Evolutionary conservation across 164 flowering plant genomes (phyloP).

Genomic region (Tinospora cordifolia): DNA sequence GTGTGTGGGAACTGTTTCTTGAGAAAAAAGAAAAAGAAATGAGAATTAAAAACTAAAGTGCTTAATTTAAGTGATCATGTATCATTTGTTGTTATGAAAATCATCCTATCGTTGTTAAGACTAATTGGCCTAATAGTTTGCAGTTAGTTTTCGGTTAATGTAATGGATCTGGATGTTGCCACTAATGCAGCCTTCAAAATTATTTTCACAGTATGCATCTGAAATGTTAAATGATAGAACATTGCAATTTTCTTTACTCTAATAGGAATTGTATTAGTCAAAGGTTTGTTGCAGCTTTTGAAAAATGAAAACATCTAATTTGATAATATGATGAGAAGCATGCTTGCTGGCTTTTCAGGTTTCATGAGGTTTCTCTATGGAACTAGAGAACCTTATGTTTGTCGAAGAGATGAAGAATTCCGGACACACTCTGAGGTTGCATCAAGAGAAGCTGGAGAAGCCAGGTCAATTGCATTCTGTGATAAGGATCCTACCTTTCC

Average conservation of each 20-base stretch:
- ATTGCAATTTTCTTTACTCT: neutral
- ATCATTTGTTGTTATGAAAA: neutral
- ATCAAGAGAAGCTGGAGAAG: slow-evolving; percentile 34
- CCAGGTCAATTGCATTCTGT: slow-evolving; percentile 20
- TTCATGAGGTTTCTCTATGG: slow-evolving; percentile 19
- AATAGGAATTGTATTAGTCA: neutral
- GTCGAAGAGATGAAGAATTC: slow-evolving; percentile 28
- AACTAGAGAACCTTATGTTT: slow-evolving; percentile 25
- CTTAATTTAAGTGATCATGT: neutral
- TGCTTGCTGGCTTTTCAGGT: slow-evolving; percentile 28
- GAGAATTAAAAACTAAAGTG: neutral
- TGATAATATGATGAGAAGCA: neutral
- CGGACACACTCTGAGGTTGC: slow-evolving; percentile 25
- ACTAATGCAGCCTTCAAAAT: neutral
- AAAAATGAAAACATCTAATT: neutral
- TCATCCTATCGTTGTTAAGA: neutral
- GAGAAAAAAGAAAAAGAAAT: neutral
- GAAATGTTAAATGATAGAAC: neutral
- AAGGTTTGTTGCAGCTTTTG: neutral
- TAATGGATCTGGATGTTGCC: neutral
- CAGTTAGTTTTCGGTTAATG: neutral
- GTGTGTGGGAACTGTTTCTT: neutral
- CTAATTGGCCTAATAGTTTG: neutral
- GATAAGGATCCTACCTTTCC: slow-evolving; percentile 35
- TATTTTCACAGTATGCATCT: neutral